A percentile compares a stretch with the other conserved stretches of the same genome.
Evolutionary conservation across 1,139 yeast species (phyloP).

Genomic region (Debaryomyces sp.): DNA sequence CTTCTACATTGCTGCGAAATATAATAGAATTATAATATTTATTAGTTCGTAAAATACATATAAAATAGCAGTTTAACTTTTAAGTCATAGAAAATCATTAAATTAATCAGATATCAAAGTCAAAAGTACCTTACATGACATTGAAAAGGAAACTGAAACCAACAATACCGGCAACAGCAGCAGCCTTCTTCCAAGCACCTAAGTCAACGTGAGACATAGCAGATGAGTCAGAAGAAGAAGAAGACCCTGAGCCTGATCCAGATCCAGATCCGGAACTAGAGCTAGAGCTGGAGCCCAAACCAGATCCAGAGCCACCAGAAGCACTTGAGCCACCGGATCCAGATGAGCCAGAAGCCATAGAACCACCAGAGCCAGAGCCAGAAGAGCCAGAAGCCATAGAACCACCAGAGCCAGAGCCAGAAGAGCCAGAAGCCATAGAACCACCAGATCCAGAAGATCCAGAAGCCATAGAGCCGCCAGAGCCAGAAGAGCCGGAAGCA

Average conservation of each 20-base stretch:
- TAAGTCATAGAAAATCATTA: conserved; percentile 4
- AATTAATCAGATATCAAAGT: not conserved
- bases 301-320: conserved; percentile 20
- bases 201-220: conserved; percentile 18
- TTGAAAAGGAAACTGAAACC: conserved; percentile 42
- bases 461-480: conserved; percentile 16
- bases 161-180: conserved; percentile 39
- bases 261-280: conserved; percentile 17
- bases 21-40: not conserved
- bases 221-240: conserved; percentile 14
- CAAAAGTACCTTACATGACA: conserved; percentile 23
- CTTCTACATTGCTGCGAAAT: not conserved
- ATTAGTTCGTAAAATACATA: conserved; percentile 6
- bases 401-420: conserved; percentile 24
- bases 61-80: not conserved
- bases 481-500: conserved; percentile 20
- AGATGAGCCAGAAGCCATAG: conserved; percentile 21
- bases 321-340: conserved; percentile 16
- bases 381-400: conserved; percentile 17
- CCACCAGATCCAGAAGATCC: conserved; percentile 20
- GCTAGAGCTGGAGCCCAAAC: conserved; percentile 13
- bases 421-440: conserved; percentile 17
- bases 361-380: conserved; percentile 19
- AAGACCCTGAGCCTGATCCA: conserved; percentile 13
- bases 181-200: conserved; percentile 45